phyloP scores from a whole-genome alignment of 345 rosid species.

The Boechera retrofracta region DNA sequence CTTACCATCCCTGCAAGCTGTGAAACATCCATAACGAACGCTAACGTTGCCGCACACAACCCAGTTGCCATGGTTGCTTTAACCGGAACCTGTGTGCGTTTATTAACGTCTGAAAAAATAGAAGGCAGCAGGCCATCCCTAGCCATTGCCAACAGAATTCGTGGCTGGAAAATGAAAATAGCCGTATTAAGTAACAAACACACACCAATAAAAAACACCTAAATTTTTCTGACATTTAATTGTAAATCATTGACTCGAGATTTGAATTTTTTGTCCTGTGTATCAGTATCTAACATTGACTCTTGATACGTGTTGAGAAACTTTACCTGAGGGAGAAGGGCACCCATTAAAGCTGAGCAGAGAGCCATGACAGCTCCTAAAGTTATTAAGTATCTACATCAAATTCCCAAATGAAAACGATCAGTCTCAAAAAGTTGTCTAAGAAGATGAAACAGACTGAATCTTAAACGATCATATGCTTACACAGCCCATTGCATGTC shows the following conservation, averaged over 20 bases:
- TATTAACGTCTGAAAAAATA: constrained; percentile 78
- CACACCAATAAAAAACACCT: constrained; percentile 5
- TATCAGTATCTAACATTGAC: not conserved
- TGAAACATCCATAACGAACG: constrained; percentile 84
- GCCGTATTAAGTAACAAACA: not conserved
- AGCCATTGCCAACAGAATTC: constrained; percentile 94
- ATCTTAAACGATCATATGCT: constrained; percentile 44
- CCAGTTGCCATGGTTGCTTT: constrained; percentile 82
- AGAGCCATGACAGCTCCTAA: constrained; percentile 95
- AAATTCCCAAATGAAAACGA: constrained; percentile 22
- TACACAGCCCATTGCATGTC: constrained; percentile 99
- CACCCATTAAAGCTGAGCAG: constrained; percentile 93
- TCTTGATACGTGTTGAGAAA: not conserved
- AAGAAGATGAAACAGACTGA: not conserved
- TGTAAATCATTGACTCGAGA: not conserved
- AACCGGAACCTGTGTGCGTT: constrained; percentile 72
- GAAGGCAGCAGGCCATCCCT: constrained; percentile 92
- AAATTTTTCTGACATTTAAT: not conserved
- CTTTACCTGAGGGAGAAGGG: constrained; percentile 94
- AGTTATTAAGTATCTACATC: constrained; percentile 76
- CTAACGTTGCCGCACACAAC: constrained; percentile 65
- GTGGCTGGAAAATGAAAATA: constrained; percentile 59
- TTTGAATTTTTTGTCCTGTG: not conserved
- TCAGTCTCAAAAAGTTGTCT: not conserved
- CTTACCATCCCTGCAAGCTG: constrained; percentile 92